Conservation (phyloP, 441 rosid genomes). For the Populus trichocarpa region DNA sequence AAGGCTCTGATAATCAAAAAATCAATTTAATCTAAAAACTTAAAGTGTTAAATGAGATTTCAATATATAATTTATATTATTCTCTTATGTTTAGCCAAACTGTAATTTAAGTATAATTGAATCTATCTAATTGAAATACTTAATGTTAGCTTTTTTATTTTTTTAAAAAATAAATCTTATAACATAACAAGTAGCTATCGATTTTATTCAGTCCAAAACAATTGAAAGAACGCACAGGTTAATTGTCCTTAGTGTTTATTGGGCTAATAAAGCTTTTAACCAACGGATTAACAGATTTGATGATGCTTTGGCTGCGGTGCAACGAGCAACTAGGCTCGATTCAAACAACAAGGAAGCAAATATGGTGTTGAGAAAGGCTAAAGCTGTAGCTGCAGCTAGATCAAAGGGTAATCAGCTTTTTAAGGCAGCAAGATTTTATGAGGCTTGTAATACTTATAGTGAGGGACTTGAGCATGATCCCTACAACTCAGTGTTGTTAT, state of each 20-base stretch:
- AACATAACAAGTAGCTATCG: background rate
- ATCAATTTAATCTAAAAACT: no score
- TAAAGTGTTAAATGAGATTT: no score
- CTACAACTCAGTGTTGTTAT: conserved; percentile 67
- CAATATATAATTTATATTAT: no score
- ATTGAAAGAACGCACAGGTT: background rate
- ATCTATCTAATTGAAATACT: background rate
- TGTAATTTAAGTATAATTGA: background rate
- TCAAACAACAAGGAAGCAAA: conserved; percentile 60
- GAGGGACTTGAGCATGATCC: conserved; percentile 80
- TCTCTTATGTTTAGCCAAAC: rapidly evolving
- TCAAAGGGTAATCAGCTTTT: conserved; percentile 66
- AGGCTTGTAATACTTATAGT: conserved; percentile 59
- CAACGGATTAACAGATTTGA: conserved; percentile 50
- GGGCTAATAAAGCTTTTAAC: background rate
- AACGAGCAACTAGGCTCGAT: conserved; percentile 68
- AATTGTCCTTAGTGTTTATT: background rate
- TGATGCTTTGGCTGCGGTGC: conserved; percentile 56
- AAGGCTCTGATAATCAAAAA: no score
- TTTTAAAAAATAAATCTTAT: background rate
- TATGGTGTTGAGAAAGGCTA: conserved; percentile 38
- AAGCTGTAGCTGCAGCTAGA: conserved; percentile 57
- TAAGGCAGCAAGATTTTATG: conserved; percentile 47
- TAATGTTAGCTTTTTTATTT: background rate
- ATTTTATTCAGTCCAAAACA: background rate